Percentiles rank a stretch among this genome's conserved stretches.
Evolutionary conservation across 2,329 filamentous ascomycete genomes (phyloP).

Genomic region (Claviceps pusilla): DNA sequence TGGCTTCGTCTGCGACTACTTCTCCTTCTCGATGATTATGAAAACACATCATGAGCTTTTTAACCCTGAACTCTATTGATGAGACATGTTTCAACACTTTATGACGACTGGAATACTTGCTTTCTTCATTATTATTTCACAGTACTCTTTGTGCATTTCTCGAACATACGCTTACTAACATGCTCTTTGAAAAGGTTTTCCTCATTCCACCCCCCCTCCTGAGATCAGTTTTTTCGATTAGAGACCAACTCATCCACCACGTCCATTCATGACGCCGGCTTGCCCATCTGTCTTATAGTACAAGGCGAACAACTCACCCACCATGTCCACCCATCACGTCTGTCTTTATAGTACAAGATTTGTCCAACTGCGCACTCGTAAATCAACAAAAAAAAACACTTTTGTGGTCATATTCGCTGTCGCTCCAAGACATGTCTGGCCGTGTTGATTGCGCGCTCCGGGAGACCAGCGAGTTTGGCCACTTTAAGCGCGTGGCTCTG

Average conservation of each 20-base stretch:
- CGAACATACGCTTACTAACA: slow-evolving; percentile 27
- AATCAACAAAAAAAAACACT: not conserved
- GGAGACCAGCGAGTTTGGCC: slow-evolving; percentile 72
- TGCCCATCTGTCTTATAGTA: not conserved
- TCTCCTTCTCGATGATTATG: slow-evolving; percentile 36
- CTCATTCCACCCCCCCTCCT: too few species aligned
- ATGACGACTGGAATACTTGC: slow-evolving; percentile 31
- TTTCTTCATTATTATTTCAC: slow-evolving; percentile 7
- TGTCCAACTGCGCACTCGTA: not conserved
- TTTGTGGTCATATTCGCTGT: not conserved
- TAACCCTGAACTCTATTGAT: slow-evolving; percentile 50
- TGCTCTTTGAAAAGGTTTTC: not conserved
- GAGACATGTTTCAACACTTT: slow-evolving; percentile 41
- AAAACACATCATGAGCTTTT: slow-evolving; percentile 47
- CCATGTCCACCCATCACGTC: not conserved
- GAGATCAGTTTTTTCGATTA: not conserved
- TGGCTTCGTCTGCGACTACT: not conserved
- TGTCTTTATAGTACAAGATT: not conserved
- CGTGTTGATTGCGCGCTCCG: slow-evolving; percentile 53
- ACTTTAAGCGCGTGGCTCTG: slow-evolving; percentile 89
- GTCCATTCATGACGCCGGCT: not conserved
- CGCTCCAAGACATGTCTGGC: slow-evolving; percentile 42
- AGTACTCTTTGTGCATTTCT: not conserved
- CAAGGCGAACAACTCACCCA: not conserved
- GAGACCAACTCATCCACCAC: not conserved